Conservation (phyloP, 176 grass and related monocot genomes). For the Avena sativa region DNA sequence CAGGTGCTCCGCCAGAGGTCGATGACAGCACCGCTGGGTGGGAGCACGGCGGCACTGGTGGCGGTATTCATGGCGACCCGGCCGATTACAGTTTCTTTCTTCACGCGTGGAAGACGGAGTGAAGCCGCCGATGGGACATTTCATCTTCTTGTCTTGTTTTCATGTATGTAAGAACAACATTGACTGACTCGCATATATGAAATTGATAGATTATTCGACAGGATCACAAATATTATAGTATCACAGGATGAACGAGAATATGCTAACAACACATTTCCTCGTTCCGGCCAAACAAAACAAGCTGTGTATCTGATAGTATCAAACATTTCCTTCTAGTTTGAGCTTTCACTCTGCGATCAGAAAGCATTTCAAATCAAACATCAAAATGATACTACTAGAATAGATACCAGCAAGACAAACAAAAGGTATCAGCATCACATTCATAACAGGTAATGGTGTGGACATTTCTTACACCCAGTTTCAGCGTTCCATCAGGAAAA, state of each 20-base stretch:
- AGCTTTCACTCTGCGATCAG: background rate
- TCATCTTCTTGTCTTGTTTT: background rate
- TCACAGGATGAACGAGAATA: background rate
- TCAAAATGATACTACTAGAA: background rate
- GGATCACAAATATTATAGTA: background rate
- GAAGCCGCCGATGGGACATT: constrained; percentile 12
- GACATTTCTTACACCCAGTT: background rate
- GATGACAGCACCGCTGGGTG: background rate
- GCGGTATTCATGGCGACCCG: constrained; percentile 33
- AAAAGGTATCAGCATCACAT: constrained; percentile 15
- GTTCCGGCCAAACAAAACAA: background rate
- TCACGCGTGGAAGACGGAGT: constrained; percentile 88
- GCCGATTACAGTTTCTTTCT: constrained; percentile 86
- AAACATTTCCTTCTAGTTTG: background rate
- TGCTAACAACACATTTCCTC: background rate
- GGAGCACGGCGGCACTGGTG: background rate
- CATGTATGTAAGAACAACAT: background rate
- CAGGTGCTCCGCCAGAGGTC: constrained; percentile 32
- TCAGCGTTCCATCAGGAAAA: constrained; percentile 9
- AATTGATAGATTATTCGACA: constrained; percentile 16
- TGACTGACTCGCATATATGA: constrained; percentile 9
- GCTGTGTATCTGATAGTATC: background rate
- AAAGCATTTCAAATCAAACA: background rate
- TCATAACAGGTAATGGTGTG: background rate
- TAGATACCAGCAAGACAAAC: constrained; percentile 4